Conservation (phyloP, 225 moss, liverwort and hornwort genomes). For the Pseudisothecium myosuroides region DNA sequence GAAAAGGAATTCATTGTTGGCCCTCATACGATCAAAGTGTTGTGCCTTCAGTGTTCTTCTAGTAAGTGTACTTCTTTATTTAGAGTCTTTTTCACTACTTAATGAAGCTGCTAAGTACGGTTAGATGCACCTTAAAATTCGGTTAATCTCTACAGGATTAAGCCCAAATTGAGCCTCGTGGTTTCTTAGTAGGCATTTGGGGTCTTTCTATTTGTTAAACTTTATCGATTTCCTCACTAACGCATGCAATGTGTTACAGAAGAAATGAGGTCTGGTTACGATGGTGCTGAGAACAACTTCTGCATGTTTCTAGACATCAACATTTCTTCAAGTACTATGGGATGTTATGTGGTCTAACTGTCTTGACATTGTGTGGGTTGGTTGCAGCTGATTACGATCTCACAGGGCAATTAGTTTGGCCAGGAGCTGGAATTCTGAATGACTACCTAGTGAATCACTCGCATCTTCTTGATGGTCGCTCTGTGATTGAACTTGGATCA, state of each 20-base stretch:
- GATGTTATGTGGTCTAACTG: neutral
- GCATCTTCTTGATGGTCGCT: conserved; percentile 16
- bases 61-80: conserved; percentile 13
- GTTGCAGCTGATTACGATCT: conserved; percentile 85
- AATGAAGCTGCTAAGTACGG: neutral
- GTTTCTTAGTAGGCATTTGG: neutral
- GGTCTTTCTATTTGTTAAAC: neutral
- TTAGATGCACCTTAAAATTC: neutral
- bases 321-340: neutral
- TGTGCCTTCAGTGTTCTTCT: conserved; percentile 47
- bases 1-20: conserved; percentile 30
- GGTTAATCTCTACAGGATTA: neutral
- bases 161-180: neutral
- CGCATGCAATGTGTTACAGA: too few relatives aligned
- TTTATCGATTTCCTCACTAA: neutral
- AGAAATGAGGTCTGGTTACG: neutral
- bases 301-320: neutral
- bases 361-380: neutral
- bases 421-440: conserved; percentile 72
- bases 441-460: conserved; percentile 46
- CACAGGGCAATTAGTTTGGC: conserved; percentile 94
- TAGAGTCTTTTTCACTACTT: neutral
- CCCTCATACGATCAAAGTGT: conserved; percentile 33
- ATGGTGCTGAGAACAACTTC: neutral
- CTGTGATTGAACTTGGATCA: conserved; percentile 80